These are phyloP conservation scores for Nicotiana paniculata DNA, from an alignment of 257 asterid genomes.

Conservation along the genomic window DNA sequence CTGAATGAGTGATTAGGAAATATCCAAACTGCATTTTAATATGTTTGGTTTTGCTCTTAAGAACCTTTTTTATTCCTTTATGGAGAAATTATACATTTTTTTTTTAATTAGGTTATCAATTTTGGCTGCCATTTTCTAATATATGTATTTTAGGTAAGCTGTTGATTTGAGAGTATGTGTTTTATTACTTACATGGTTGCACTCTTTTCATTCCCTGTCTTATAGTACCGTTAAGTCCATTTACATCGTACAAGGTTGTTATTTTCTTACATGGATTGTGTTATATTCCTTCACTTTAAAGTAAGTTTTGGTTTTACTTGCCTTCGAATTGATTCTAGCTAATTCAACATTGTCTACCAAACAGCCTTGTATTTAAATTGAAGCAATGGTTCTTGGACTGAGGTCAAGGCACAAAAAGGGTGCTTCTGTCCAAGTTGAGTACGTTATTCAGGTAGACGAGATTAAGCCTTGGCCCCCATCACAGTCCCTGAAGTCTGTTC, in stretches of 20 bases:
- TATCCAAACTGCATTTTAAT: background rate
- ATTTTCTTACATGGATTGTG: background rate
- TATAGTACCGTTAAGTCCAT: background rate
- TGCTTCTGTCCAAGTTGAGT: conserved; percentile 39
- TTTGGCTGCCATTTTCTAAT: background rate
- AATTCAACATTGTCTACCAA: conserved; percentile 13
- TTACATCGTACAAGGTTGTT: background rate
- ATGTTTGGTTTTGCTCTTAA: background rate
- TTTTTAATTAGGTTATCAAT: too few relatives aligned
- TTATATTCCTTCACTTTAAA: background rate
- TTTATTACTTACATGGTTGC: background rate
- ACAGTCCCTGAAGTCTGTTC: conserved; percentile 52
- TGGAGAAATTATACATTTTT: background rate
- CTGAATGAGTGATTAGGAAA: background rate
- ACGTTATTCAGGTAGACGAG: conserved; percentile 45
- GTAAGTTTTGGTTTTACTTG: conserved; percentile 2
- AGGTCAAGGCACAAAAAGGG: conserved; percentile 55
- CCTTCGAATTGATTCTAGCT: conserved; percentile 18
- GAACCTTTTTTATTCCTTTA: background rate
- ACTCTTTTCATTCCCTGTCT: background rate
- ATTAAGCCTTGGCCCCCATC: conserved; percentile 93
- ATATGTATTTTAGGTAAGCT: background rate
- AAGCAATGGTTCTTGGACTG: conserved; percentile 84
- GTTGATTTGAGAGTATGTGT: background rate
- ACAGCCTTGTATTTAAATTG: conserved; percentile 11